Percentiles rank a stretch among this genome's conserved stretches.
Conservation (phyloP, 2,329 filamentous ascomycete species). For the Pseudogymnoascus destructans region DNA sequence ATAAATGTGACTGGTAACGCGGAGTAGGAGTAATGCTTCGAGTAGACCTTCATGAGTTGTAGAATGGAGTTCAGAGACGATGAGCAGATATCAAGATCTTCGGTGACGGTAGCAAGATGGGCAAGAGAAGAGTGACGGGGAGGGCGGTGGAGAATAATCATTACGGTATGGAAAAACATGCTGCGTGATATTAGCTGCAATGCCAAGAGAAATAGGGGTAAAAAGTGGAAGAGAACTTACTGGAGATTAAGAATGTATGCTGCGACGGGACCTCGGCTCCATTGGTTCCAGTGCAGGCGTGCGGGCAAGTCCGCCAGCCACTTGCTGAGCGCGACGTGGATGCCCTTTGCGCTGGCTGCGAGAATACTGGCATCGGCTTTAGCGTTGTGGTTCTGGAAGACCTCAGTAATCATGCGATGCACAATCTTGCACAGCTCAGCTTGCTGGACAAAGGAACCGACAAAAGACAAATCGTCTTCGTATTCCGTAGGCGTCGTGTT, state of each 20-base stretch:
- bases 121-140: slow-evolving; percentile 33
- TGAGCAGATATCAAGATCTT: slow-evolving; percentile 38
- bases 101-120: slow-evolving; percentile 29
- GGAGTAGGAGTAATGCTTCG: slow-evolving; percentile 32
- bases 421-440: slow-evolving; percentile 37
- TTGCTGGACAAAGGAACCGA: slow-evolving; percentile 35
- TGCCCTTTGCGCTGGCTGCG: slow-evolving; percentile 32
- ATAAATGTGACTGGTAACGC: slow-evolving; percentile 36
- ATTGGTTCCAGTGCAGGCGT: slow-evolving; percentile 38
- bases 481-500: slow-evolving; percentile 33
- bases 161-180: slow-evolving; percentile 37
- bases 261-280: slow-evolving; percentile 35
- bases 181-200: slow-evolving; percentile 11
- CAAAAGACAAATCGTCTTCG: slow-evolving; percentile 33
- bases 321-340: slow-evolving; percentile 35
- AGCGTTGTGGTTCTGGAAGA: slow-evolving; percentile 36
- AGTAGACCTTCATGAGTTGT: slow-evolving; percentile 33
- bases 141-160: slow-evolving; percentile 39
- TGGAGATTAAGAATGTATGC: slow-evolving; percentile 36
- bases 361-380: slow-evolving; percentile 31
- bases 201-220: neutral
- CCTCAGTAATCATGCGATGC: slow-evolving; percentile 36
- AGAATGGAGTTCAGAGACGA: slow-evolving; percentile 35
- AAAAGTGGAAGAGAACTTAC: slow-evolving; percentile 14
- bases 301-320: slow-evolving; percentile 35